Evolutionary conservation across 2,329 filamentous ascomycete genomes (phyloP).

Genomic region (Cladobotryum mycophilum): DNA sequence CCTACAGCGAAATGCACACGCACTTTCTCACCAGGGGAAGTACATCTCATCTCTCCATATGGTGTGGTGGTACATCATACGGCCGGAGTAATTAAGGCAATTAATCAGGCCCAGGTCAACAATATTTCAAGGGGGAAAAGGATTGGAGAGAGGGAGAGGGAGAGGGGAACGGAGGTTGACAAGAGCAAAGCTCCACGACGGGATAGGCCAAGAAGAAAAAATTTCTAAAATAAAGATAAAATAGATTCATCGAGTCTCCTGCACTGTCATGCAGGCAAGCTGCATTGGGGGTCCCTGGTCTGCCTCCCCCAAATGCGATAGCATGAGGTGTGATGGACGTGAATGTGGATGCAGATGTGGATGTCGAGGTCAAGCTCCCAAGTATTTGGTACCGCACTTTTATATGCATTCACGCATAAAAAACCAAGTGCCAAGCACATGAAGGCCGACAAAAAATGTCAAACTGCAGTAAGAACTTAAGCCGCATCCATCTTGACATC

Average conservation of each 20-base stretch:
- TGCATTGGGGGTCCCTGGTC: background rate
- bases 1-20: no score
- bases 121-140: background rate
- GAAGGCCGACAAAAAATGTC: background rate
- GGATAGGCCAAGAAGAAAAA: background rate
- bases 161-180: no score
- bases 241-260: slow-evolving; percentile 2
- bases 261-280: slow-evolving; percentile 5
- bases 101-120: background rate
- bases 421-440: background rate
- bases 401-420: no score
- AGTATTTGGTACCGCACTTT: no score
- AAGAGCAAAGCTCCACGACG: background rate
- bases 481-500: no score
- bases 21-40: background rate
- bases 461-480: no score
- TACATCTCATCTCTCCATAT: background rate
- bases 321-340: background rate
- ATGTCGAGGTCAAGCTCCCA: background rate
- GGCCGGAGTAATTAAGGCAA: background rate
- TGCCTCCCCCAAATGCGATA: background rate
- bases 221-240: slow-evolving; percentile 2
- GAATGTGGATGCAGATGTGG: no score
- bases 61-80: background rate
- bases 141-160: background rate